Base-by-base conservation (phyloP, 1,284 basidiomycete genomes). In the Moesziomyces antarcticus region DNA sequence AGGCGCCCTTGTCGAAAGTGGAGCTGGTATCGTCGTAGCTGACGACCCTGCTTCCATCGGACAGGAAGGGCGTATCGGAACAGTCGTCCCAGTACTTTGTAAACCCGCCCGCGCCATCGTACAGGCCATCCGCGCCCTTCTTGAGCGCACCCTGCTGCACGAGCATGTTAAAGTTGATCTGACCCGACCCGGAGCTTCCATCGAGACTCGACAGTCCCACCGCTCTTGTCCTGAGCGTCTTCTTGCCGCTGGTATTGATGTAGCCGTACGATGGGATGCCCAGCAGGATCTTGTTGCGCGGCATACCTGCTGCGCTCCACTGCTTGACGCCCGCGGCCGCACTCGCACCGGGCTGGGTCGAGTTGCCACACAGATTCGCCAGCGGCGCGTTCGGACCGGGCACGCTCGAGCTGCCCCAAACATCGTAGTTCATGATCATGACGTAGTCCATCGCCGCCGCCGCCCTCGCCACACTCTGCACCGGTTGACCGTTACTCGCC, bases 381-480 rank as follows among this genome's bases (percentile, higher is more conserved):
- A 81, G 45, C 18, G 80, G 80, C 7, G 78, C 76, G 41, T 81
- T 81, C 3, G 78, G 70, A 6, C 78, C 80, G 0, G 77, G 78
- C 22, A 67, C 50, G 3, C 46, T 41, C 1, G 55, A 60, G 11
- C 60, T 53, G 1, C 77, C 79, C 77, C 75, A 79, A 33, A 81
- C 78, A 46, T 81, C 80, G 53, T 81, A 81, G 61, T 81, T 80
- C 80, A 81, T 81, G 59, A 81, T 75, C 55, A 80, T 64, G 50
- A 81, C 62, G 52, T 75, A 79, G 37, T 79, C 72, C 33, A 81
- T 46, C 18, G 61, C 76, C 11, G 22, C 43, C 1, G 76, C 80
- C 0, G 76, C 69, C 4, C 70, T 16, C 3, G 66, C 59, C 11
- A 81, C 80, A 53, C 59, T 74, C 2, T 16, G 6, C 5, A 81